Evolutionary conservation across 1,284 basidiomycete species (phyloP).

Genomic region (Exobasidium rhododendri): DNA sequence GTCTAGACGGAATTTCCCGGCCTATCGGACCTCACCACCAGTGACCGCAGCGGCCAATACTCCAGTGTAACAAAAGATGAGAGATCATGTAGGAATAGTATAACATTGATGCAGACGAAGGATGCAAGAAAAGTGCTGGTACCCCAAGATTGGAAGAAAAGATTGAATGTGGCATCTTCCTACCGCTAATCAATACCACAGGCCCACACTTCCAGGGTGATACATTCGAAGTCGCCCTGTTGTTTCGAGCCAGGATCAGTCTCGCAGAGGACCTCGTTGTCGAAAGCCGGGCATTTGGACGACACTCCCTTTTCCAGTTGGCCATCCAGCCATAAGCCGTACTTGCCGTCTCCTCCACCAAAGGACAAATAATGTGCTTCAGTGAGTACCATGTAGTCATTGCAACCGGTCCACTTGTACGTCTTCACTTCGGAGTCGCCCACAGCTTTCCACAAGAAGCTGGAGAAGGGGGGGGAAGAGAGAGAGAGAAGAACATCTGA

Average conservation of each 20-base stretch:
- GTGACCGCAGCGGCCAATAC: neutral
- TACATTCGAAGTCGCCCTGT: conserved; percentile 70
- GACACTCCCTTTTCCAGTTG: conserved; percentile 78
- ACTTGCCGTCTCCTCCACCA: conserved; percentile 48
- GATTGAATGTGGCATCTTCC: neutral
- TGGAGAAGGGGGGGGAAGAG: too few relatives aligned
- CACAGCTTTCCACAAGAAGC: conserved; percentile 4
- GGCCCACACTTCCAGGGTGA: conserved; percentile 79
- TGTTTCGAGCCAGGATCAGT: conserved; percentile 36
- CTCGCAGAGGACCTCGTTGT: conserved; percentile 74
- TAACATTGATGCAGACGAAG: neutral
- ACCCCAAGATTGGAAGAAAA: neutral
- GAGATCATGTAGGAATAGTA: neutral
- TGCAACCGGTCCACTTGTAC: conserved; percentile 83
- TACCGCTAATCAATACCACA: conserved; percentile 59
- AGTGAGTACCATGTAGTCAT: conserved; percentile 83
- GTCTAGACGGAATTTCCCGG: conserved; percentile 6
- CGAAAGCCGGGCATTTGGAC: conserved; percentile 78
- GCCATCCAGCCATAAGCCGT: conserved; percentile 81
- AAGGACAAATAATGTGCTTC: conserved; percentile 58
- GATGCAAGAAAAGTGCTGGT: neutral
- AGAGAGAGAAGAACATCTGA: too few relatives aligned
- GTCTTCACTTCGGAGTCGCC: conserved; percentile 56
- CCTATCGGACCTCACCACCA: conserved; percentile 1
- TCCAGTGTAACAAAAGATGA: neutral